Evolutionary conservation across 305 asterid species (phyloP).

Genomic region (Fraxinus sp.): DNA sequence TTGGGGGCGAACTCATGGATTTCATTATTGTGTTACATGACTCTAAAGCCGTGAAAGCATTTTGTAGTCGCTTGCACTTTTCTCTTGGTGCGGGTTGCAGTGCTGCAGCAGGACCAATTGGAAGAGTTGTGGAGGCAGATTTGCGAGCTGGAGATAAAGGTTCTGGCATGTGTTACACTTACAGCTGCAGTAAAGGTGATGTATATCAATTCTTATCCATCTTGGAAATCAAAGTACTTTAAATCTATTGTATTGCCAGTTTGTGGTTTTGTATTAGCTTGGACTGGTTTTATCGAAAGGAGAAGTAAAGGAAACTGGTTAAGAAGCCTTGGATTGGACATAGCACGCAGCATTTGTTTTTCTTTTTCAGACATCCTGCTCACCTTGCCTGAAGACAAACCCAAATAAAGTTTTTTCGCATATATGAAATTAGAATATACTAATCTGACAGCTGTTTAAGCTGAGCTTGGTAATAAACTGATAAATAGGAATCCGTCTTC

Average conservation of each 20-base stretch:
- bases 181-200: constrained; percentile 97
- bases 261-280: not conserved
- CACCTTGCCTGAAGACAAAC: not conserved
- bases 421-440: not conserved
- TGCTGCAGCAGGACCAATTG: constrained; percentile 97
- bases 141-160: constrained; percentile 95
- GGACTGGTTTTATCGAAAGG: not conserved
- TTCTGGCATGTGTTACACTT: constrained; percentile 96
- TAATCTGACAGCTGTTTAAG: not conserved
- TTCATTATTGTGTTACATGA: constrained; percentile 91
- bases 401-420: not conserved
- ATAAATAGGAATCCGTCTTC: not conserved
- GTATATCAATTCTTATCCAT: not conserved
- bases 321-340: not conserved
- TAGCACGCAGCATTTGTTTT: not conserved
- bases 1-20: constrained; percentile 94
- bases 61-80: constrained; percentile 85
- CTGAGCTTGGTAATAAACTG: not conserved
- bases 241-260: not conserved
- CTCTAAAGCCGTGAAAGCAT: constrained; percentile 83
- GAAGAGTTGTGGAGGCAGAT: constrained; percentile 96
- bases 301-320: not conserved
- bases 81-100: constrained; percentile 99
- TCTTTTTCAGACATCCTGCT: not conserved
- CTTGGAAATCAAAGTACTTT: not conserved